Percentiles rank a stretch among this genome's conserved stretches.
Evolutionary conservation across 2,329 filamentous ascomycete genomes (phyloP).

Genomic region (Lachnellula willkommii): DNA sequence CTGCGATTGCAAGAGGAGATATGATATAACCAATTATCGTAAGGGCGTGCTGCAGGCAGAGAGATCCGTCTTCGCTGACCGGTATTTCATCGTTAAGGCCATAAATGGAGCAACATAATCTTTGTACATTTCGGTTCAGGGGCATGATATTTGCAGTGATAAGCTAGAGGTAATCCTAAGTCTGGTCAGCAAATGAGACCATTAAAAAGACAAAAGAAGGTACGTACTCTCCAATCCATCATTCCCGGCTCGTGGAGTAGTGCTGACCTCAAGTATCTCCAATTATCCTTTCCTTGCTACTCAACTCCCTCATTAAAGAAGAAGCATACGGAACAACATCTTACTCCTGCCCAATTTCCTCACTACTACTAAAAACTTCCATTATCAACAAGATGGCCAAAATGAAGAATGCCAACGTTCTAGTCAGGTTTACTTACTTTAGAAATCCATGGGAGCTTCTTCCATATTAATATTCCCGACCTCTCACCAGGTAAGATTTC

Average conservation of each 20-base stretch:
- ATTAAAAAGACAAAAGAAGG: not conserved
- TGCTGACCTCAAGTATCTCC: conserved; percentile 29
- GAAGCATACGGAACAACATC: conserved; percentile 15
- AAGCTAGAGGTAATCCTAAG: conserved; percentile 35
- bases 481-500: not conserved
- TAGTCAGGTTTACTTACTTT: not conserved
- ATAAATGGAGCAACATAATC: conserved; percentile 55
- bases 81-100: conserved; percentile 63
- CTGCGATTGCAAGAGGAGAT: conserved; percentile 56
- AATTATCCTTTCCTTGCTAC: conserved; percentile 3
- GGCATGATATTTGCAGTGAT: conserved; percentile 49
- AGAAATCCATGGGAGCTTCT: not conserved
- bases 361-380: conserved; percentile 14
- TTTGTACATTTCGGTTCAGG: conserved; percentile 50
- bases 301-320: conserved; percentile 10
- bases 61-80: no score
- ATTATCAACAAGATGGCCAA: no score
- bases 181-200: not conserved
- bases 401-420: conserved; percentile 7
- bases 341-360: conserved; percentile 16
- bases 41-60: conserved; percentile 60
- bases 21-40: conserved; percentile 57
- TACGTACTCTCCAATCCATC: conserved; percentile 38
- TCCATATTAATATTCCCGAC: conserved; percentile 7
- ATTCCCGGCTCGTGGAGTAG: conserved; percentile 34